Percentiles rank a stretch among this genome's conserved stretches.
phyloP scores from a whole-genome alignment of 345 rosid species.

The thale cress (Arabidopsis thaliana) region TAIR10.1 NC_003075.7:2164501-2165000 shows the following conservation, averaged over 20 bases:
- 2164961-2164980: too few relatives aligned
- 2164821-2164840: too few relatives aligned
- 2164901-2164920: slow-evolving; percentile 97
- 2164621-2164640: slow-evolving; percentile 75
- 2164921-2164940: slow-evolving; percentile 44
- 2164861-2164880: slow-evolving; percentile 63
- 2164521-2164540: too few relatives aligned
- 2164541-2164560: too few relatives aligned
- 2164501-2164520: neutral
- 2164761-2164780: neutral
- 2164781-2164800: neutral
- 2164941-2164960: too few relatives aligned
- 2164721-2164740: too few relatives aligned
- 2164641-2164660: slow-evolving; percentile 77
- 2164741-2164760: slow-evolving; percentile 13
- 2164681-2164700: slow-evolving; percentile 61
- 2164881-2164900: slow-evolving; percentile 81
- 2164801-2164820: too few relatives aligned
- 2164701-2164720: slow-evolving; percentile 49
- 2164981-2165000: neutral
- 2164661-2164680: slow-evolving; percentile 80
- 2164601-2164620: slow-evolving; percentile 85
- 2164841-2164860: slow-evolving; percentile 59
- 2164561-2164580: slow-evolving; percentile 59
- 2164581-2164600: slow-evolving; percentile 80